phyloP scores from a whole-genome alignment of 108 stramenopile species.

The Nitzschia sp. region DNA sequence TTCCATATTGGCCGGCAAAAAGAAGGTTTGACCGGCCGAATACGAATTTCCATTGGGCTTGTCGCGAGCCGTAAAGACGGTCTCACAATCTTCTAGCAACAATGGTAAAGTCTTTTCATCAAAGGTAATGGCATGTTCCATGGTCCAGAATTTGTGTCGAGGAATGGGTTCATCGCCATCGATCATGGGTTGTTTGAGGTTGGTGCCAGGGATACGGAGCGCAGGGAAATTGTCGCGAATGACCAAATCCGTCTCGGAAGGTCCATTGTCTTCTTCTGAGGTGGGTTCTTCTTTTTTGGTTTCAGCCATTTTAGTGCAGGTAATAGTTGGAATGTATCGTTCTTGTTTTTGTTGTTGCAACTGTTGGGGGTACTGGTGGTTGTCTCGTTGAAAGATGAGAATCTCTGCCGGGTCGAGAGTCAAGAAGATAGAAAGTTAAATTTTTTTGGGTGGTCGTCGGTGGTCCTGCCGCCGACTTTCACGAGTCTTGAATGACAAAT shows the following conservation, averaged over 20 bases:
- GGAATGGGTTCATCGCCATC: conserved; percentile 63
- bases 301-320: neutral
- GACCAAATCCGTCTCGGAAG: conserved; percentile 46
- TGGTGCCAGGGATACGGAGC: conserved; percentile 23
- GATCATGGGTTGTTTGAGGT: conserved; percentile 28
- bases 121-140: conserved; percentile 46
- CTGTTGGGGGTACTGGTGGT: too few species aligned
- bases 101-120: conserved; percentile 22
- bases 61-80: conserved; percentile 76
- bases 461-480: too few species aligned
- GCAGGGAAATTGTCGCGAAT: conserved; percentile 61
- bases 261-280: conserved; percentile 17
- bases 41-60: conserved; percentile 71
- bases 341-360: too few species aligned
- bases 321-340: too few species aligned
- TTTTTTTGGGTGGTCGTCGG: too few species aligned
- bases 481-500: too few species aligned
- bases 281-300: neutral
- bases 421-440: too few species aligned
- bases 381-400: too few species aligned
- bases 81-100: conserved; percentile 61
- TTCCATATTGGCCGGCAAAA: conserved; percentile 73
- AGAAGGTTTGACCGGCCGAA: conserved; percentile 78
- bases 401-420: too few species aligned
- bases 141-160: conserved; percentile 59